Evolutionary conservation across 176 grass and related monocot genomes (phyloP), one percentile per base, ranked within the genome.

Genomic region (Juncus effusus): DNA sequence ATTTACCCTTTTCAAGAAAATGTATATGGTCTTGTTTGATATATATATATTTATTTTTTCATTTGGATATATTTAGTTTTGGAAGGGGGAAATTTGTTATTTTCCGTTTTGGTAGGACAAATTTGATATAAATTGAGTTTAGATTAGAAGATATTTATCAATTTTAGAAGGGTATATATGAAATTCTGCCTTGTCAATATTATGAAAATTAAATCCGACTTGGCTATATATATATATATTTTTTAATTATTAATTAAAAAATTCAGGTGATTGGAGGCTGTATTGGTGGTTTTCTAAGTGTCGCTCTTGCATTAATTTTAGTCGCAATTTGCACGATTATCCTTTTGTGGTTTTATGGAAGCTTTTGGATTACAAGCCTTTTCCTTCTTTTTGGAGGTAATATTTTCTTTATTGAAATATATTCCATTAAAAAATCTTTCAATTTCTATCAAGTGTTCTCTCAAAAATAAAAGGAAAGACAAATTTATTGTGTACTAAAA

Each of bases 321-420:
- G 52, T 58, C 42, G 68, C 38, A 42, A 44, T 72, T 59, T 72
- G 51, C 11, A 56, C 38, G 2, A 55, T 38, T 57, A 56, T 82
- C 76, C 70, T 90, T 74, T 83, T 99, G 56, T 99, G 88, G 94
- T 38, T 99, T 51, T 93, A 87, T 82, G 94, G 94, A 78, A 99
- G 85, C 73, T 93, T 99, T 65, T 99, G 94, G 88, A 80, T 41
- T 72, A 99, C 94, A 75, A 80, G 77, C 59, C 38, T 76, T 78
- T 67, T 99, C 42, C 72, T 92, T 65, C 47, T 99, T 90, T 61
- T 90, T 77, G 85, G 85, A 87, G 90, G 90, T 89, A 38, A 67
- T 77, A 65, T 74, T 79, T 74, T 37, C 56, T 51, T 85, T 79
- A n/a, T 70, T 77, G 38, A 71, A 61, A 62, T 78, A 73, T 42